phyloP scores from a whole-genome alignment of 1,284 basidiomycete species.

The Phlebopus sp. region DNA sequence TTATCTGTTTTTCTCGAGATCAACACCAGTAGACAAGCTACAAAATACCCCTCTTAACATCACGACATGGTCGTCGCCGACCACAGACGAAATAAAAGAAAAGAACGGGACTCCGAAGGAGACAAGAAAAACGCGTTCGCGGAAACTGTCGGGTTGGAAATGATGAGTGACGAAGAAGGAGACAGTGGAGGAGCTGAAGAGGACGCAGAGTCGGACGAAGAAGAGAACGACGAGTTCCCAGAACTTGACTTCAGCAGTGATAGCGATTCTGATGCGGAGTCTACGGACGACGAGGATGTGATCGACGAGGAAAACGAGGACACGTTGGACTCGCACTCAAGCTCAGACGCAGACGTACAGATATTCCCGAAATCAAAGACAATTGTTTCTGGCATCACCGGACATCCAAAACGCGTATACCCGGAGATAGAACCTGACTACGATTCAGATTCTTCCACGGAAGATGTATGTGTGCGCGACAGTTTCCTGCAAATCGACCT shows the following conservation, averaged over 20 bases:
- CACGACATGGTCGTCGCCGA: conserved; percentile 17
- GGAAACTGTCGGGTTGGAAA: conserved; percentile 53
- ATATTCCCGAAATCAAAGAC: conserved; percentile 67
- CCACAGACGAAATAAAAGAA: conserved; percentile 53
- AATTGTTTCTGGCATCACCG: conserved; percentile 79
- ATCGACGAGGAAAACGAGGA: conserved; percentile 29
- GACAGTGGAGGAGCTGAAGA: conserved; percentile 36
- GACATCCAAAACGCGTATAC: conserved; percentile 86
- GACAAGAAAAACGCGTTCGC: conserved; percentile 32
- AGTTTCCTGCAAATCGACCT: neutral
- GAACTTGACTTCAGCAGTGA: conserved; percentile 27
- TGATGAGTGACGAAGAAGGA: conserved; percentile 69
- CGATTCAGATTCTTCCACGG: conserved; percentile 95
- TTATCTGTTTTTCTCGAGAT: conserved; percentile 11
- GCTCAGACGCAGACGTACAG: conserved; percentile 35
- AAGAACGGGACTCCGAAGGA: conserved; percentile 39
- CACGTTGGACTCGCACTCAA: conserved; percentile 25
- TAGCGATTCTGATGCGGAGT: conserved; percentile 46
- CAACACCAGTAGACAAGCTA: neutral
- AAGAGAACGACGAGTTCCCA: conserved; percentile 44
- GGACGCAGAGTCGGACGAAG: conserved; percentile 43
- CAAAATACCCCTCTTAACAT: conserved; percentile 21
- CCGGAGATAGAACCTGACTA: conserved; percentile 96
- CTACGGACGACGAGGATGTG: conserved; percentile 34
- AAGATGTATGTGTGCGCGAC: conserved; percentile 68